A percentile compares a stretch with the other conserved stretches of the same genome.
Conservation (phyloP, 805 yeast species). For the Yamadazyma insecticola region DNA sequence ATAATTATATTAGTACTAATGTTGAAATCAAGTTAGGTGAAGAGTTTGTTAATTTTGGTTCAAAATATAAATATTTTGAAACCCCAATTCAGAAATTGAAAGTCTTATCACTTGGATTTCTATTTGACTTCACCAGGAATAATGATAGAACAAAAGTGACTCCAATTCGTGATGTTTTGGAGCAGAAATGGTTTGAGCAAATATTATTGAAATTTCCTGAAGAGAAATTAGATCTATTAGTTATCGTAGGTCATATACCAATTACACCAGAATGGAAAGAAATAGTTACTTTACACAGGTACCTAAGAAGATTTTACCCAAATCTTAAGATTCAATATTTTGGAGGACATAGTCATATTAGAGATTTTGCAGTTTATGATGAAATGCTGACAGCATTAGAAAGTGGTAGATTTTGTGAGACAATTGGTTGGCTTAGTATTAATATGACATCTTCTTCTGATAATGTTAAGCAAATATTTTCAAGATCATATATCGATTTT, state of each 20-base stretch:
- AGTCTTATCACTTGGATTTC: conserved; percentile 68
- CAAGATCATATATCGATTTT: conserved; percentile 79
- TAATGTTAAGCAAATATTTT: conserved; percentile 20
- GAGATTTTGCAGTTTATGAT: conserved; percentile 77
- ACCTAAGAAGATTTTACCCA: conserved; percentile 58
- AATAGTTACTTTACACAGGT: conserved; percentile 40
- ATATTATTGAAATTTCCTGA: conserved; percentile 26
- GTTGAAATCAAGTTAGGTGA: conserved; percentile 52
- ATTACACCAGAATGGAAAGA: conserved; percentile 50
- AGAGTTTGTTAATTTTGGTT: conserved; percentile 61
- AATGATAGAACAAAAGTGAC: conserved; percentile 62
- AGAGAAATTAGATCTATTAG: conserved; percentile 54
- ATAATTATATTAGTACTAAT: conserved; percentile 65
- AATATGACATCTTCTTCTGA: conserved; percentile 13
- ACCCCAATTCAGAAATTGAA: conserved; percentile 51
- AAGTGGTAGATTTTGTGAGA: conserved; percentile 90
- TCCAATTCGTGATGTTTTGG: conserved; percentile 49
- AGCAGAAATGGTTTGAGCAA: conserved; percentile 62
- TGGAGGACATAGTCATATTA: conserved; percentile 92
- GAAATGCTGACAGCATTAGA: conserved; percentile 70
- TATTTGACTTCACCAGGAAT: conserved; percentile 67
- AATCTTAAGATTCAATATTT: conserved; percentile 69
- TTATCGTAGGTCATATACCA: conserved; percentile 80
- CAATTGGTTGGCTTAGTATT: conserved; percentile 78
- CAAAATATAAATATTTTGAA: conserved; percentile 56